These are phyloP conservation scores for Leptodontidium sp. DNA, from an alignment of 2,329 filamentous ascomycete species.

Conservation along the genomic window DNA sequence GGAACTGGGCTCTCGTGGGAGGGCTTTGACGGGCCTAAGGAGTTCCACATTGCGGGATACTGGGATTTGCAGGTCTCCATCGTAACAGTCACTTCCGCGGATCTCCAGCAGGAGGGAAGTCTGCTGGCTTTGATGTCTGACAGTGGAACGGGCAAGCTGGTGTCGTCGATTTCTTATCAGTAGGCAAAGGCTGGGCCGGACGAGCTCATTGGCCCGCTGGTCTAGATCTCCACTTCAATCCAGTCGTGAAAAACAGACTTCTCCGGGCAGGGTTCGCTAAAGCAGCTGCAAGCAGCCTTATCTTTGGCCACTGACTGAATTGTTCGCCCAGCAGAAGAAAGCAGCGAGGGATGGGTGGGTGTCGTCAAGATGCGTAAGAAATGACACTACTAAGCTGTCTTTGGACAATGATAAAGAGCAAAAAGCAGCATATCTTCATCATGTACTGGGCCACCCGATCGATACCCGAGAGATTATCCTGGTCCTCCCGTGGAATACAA, in stretches of 20 bases:
- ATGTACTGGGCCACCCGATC: not conserved
- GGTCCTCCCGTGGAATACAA: constrained; percentile 6
- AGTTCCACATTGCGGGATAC: constrained; percentile 28
- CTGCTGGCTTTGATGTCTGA: constrained; percentile 7
- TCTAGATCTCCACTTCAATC: constrained; percentile 10
- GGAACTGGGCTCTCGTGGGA: constrained; percentile 22
- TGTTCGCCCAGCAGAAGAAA: constrained; percentile 11
- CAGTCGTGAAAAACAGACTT: constrained; percentile 22
- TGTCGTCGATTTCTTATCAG: constrained; percentile 28
- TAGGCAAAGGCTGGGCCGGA: not conserved
- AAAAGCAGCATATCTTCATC: not conserved
- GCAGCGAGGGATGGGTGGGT: not conserved
- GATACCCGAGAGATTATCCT: not conserved
- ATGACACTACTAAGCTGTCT: not conserved
- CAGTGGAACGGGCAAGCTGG: constrained; percentile 12
- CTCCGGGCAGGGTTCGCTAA: constrained; percentile 19
- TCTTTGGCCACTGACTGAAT: constrained; percentile 24
- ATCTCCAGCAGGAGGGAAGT: constrained; percentile 13
- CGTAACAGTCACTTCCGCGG: constrained; percentile 34
- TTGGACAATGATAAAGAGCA: not conserved
- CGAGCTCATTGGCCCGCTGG: constrained; percentile 24
- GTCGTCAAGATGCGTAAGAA: not conserved
- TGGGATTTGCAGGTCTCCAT: constrained; percentile 18
- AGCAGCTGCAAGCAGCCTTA: constrained; percentile 24
- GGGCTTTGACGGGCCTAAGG: constrained; percentile 17